phyloP scores from a whole-genome alignment of 208 protist species.

The Leishmania mexicana region DNA sequence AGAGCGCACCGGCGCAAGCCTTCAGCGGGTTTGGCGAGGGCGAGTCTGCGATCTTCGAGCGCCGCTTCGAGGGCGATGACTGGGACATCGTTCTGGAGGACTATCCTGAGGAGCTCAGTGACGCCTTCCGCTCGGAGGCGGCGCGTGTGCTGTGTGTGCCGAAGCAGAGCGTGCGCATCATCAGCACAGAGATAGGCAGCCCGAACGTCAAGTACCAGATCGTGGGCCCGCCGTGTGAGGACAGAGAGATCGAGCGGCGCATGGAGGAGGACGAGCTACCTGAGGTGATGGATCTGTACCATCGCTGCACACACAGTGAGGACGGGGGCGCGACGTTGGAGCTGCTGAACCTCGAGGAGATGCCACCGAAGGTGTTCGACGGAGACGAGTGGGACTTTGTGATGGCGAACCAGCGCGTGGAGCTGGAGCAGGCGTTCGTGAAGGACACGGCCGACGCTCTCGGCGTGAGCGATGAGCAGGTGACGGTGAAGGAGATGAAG shows the following conservation, averaged over 20 bases:
- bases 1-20: constrained; percentile 6
- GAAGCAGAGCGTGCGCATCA: constrained; percentile 36
- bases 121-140: constrained; percentile 47
- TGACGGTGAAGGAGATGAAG: constrained; percentile 30
- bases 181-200: constrained; percentile 42
- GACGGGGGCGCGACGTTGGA: neutral
- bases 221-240: constrained; percentile 27
- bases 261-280: constrained; percentile 48
- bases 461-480: constrained; percentile 24
- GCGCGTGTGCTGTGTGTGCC: constrained; percentile 42
- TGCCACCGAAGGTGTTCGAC: constrained; percentile 36
- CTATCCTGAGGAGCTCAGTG: constrained; percentile 26
- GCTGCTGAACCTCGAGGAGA: constrained; percentile 21
- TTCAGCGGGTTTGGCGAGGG: constrained; percentile 15
- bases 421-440: constrained; percentile 40
- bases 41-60: constrained; percentile 49
- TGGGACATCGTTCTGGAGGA: constrained; percentile 37
- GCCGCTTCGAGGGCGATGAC: constrained; percentile 35
- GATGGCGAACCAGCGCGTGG: constrained; percentile 23
- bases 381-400: constrained; percentile 59
- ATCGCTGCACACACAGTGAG: constrained; percentile 22
- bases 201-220: constrained; percentile 54
- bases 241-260: constrained; percentile 40
- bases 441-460: constrained; percentile 46
- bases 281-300: constrained; percentile 45